A percentile compares a stretch with the other conserved stretches of the same genome.
Conservation (phyloP, 2,329 filamentous ascomycete genomes). For the Aspergillus thermomutatus region DNA sequence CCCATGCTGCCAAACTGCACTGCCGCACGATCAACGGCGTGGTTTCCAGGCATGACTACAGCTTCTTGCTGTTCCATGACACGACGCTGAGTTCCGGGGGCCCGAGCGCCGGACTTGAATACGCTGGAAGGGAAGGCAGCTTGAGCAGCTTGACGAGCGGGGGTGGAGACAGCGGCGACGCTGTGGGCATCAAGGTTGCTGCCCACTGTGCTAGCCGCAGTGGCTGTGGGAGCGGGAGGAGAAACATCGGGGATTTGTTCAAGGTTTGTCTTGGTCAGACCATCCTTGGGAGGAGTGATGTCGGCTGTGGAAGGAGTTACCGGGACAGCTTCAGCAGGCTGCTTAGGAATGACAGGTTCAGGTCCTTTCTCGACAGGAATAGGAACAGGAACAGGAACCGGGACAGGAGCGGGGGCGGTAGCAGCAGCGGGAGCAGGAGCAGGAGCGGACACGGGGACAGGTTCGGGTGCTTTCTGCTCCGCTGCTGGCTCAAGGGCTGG, state of each 20-base stretch:
- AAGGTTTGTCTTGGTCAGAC: constrained; percentile 87
- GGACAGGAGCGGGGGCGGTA: constrained; percentile 25
- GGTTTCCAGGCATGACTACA: constrained; percentile 96
- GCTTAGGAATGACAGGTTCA: constrained; percentile 28
- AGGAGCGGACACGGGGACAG: constrained; percentile 38
- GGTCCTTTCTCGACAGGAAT: constrained; percentile 39
- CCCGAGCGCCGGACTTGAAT: constrained; percentile 69
- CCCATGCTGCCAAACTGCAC: constrained; percentile 97
- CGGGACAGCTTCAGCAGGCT: constrained; percentile 35
- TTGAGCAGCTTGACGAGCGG: constrained; percentile 54
- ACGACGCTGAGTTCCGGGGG: constrained; percentile 77
- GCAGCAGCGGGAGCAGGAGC: constrained; percentile 26
- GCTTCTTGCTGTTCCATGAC: constrained; percentile 94
- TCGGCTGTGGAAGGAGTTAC: constrained; percentile 40
- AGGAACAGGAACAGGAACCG: constrained; percentile 40
- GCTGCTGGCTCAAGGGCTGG: constrained; percentile 6
- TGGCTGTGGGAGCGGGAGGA: constrained; percentile 71
- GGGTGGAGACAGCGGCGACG: constrained; percentile 48
- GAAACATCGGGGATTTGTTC: constrained; percentile 85
- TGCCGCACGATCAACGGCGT: constrained; percentile 85
- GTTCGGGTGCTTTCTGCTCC: constrained; percentile 15
- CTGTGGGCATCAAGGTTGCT: constrained; percentile 76
- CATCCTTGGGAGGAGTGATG: constrained; percentile 69
- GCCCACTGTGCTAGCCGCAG: constrained; percentile 81
- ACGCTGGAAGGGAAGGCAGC: constrained; percentile 79